These are phyloP conservation scores for Trypanosoma caninum DNA, from an alignment of 208 protist genomes.

Conservation along the genomic window DNA sequence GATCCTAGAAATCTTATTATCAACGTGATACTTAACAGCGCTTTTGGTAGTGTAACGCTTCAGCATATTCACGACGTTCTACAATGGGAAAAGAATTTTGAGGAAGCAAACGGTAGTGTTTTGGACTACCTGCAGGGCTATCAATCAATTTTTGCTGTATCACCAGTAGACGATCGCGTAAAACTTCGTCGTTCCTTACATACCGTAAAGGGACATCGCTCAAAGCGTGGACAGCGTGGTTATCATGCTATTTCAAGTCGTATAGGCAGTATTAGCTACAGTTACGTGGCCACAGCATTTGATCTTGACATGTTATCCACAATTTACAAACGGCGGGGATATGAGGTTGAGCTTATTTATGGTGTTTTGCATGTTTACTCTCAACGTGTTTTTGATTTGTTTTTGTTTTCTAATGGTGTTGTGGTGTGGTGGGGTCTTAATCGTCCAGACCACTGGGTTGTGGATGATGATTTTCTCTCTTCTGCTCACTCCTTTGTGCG, in stretches of 20 bases:
- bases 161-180: slow-evolving; percentile 61
- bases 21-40: slow-evolving; percentile 52
- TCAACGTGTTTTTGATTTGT: slow-evolving; percentile 49
- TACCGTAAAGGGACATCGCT: slow-evolving; percentile 2
- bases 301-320: slow-evolving; percentile 37
- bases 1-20: slow-evolving; percentile 59
- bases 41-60: slow-evolving; percentile 39
- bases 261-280: slow-evolving; percentile 65
- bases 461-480: slow-evolving; percentile 69
- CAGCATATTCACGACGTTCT: slow-evolving; percentile 39
- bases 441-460: slow-evolving; percentile 61
- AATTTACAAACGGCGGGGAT: slow-evolving; percentile 58
- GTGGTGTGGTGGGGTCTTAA: slow-evolving; percentile 79
- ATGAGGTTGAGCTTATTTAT: slow-evolving; percentile 39
- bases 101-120: slow-evolving; percentile 43
- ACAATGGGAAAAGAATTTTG: slow-evolving; percentile 43
- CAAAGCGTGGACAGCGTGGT: slow-evolving; percentile 9
- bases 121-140: slow-evolving; percentile 68
- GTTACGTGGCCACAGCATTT: slow-evolving; percentile 44
- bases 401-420: slow-evolving; percentile 53
- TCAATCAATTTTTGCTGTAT: slow-evolving; percentile 76
- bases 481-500: slow-evolving; percentile 22
- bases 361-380: slow-evolving; percentile 55
- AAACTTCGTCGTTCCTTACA: slow-evolving; percentile 39
- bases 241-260: slow-evolving; percentile 37